These are phyloP conservation scores for Clonostachys sp. DNA, from an alignment of 2,329 filamentous ascomycete genomes.

Conservation along the genomic window DNA sequence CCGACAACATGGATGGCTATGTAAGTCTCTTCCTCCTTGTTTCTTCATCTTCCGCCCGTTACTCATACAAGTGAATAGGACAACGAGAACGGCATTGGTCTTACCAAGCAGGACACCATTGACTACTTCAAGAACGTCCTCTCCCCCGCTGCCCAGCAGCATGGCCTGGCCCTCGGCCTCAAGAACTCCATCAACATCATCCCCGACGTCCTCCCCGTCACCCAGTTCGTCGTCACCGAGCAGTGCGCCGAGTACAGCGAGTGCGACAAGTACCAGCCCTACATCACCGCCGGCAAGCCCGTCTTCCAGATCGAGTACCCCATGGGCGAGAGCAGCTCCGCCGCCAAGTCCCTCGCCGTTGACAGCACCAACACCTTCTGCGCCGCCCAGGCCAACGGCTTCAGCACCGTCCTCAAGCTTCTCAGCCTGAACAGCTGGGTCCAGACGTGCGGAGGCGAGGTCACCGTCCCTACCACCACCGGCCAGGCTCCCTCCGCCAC, in stretches of 20 bases:
- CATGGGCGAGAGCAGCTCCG: constrained; percentile 19
- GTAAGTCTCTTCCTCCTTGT: not conserved
- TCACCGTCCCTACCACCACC: no score
- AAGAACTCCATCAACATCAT: constrained; percentile 23
- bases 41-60: not conserved
- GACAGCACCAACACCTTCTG: no score
- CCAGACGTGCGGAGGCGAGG: no score
- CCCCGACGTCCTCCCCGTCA: constrained; percentile 10
- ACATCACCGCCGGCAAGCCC: constrained; percentile 18
- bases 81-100: constrained; percentile 20
- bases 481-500: no score
- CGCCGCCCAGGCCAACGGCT: constrained; percentile 11
- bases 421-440: no score
- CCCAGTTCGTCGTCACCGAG: constrained; percentile 28
- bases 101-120: constrained; percentile 17
- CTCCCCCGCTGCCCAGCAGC: constrained; percentile 12
- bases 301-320: constrained; percentile 28
- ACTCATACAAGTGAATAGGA: constrained; percentile 8
- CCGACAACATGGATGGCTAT: constrained; percentile 26
- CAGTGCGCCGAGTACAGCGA: constrained; percentile 22
- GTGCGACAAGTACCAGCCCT: constrained; percentile 20
- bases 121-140: constrained; percentile 22
- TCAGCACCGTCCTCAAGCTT: no score
- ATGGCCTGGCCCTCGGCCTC: constrained; percentile 21
- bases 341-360: constrained; percentile 5